Base-by-base conservation (phyloP, 2,329 filamentous ascomycete genomes). In the Coleophoma eucalyptorum region DNA sequence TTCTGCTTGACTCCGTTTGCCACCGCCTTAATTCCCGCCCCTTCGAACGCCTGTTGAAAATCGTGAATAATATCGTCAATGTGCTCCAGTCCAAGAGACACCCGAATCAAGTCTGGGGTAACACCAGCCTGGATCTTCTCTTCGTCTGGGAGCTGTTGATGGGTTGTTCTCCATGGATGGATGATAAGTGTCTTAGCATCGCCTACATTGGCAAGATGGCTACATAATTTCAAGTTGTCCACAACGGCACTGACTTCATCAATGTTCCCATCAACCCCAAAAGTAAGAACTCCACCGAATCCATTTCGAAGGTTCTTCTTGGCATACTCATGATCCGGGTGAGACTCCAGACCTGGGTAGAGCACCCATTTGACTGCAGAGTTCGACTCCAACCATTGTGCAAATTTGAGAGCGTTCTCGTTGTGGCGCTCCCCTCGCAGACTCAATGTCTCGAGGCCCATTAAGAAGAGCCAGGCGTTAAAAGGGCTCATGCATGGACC, bases 51-150 rank as follows among this genome's bases (percentile, higher is more conserved):
- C 26, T 58, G 54, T 33, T 58, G 48, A 40, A 87, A 86, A 65
- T 87, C 83, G 37, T 78, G 77, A 57, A 86, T 84, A 60, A 87
- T 86, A 60, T 87, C 83, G 67, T 86, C 82, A 58, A 87, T 85
- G 62, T 87, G 82, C 66, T 87, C 83, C 2, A 78, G 83, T 45
- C 83, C 83, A 46, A 87, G 81, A 0, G 19, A 42, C 5, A 58
- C 49, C 11, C 54, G 46, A 32, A 55, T 56, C 16, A 55, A 41
- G 42, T 58, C 83, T 66, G 83, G 68, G 3, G 81, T 84, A n/a
- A 86, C 81, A 59, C 83, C 83, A 15, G 78, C 81, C 59, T 72
- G 75, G 26, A 71, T 63, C 62, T 77, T 79, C 68, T 86, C 84
- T 62, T 84, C 73, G 10, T 84, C 79, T 31, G 67, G 75, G 46